Evolutionary conservation across 2,329 filamentous ascomycete genomes (phyloP).

Genomic region (Byssoonygena ceratinophila): DNA sequence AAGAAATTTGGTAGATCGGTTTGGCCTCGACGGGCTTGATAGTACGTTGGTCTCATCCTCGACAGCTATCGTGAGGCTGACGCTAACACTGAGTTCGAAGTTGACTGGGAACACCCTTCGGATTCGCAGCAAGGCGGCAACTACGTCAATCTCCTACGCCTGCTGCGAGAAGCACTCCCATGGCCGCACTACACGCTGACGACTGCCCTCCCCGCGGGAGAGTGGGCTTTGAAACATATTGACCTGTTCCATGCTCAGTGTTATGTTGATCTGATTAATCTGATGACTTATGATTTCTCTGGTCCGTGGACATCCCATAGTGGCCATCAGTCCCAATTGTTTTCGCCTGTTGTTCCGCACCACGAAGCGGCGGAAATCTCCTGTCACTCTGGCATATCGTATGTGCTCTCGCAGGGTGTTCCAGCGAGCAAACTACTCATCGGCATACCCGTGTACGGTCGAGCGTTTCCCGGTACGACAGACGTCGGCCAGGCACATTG

Average conservation of each 20-base stretch:
- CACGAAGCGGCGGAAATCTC: constrained; percentile 49
- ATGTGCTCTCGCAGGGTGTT: constrained; percentile 56
- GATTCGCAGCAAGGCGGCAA: constrained; percentile 56
- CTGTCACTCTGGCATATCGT: constrained; percentile 55
- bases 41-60: constrained; percentile 41
- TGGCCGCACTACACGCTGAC: constrained; percentile 59
- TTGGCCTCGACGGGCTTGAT: constrained; percentile 64
- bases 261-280: constrained; percentile 64
- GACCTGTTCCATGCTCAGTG: constrained; percentile 52
- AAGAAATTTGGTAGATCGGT: constrained; percentile 56
- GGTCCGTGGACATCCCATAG: constrained; percentile 57
- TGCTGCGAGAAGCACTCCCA: constrained; percentile 57
- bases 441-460: constrained; percentile 64
- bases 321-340: constrained; percentile 69
- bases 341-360: constrained; percentile 44
- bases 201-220: constrained; percentile 59
- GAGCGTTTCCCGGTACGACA: constrained; percentile 58
- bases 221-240: constrained; percentile 57
- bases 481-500: constrained; percentile 48
- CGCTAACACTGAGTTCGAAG: constrained; percentile 34
- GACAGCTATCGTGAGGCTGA: neutral
- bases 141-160: constrained; percentile 58
- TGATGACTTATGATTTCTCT: constrained; percentile 72
- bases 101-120: constrained; percentile 70
- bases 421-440: constrained; percentile 61